phyloP scores from a whole-genome alignment of 73 alveolate genomes.

The Paramecium biaurelia region DNA sequence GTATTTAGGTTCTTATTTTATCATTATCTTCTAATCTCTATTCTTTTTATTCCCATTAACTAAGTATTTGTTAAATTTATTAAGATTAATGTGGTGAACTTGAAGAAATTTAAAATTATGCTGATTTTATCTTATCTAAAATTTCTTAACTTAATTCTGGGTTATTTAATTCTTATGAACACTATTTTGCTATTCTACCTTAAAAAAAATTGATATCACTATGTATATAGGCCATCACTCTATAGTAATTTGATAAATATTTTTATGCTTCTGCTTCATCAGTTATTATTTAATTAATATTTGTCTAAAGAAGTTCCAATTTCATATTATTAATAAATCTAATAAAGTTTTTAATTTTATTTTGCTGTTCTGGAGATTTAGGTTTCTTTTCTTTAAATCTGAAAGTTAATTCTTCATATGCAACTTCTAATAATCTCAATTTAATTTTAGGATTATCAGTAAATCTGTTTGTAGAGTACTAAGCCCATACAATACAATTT shows the following conservation, averaged over 20 bases:
- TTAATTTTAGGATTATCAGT: neutral
- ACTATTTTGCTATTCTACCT: neutral
- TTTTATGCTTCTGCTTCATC: neutral
- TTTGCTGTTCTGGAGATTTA: neutral
- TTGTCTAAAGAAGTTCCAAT: neutral
- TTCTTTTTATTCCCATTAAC: conserved; percentile 6
- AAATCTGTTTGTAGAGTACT: neutral
- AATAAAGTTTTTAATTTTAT: neutral
- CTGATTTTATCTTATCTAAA: neutral
- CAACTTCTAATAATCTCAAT: neutral
- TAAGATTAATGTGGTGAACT: neutral
- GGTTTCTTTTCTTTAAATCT: neutral
- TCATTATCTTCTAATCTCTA: neutral
- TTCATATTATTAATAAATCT: neutral
- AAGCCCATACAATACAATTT: neutral
- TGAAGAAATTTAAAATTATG: neutral
- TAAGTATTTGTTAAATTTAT: neutral
- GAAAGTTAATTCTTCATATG: neutral
- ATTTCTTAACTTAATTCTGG: neutral
- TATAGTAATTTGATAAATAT: neutral
- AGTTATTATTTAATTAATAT: neutral
- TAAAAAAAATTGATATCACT: neutral
- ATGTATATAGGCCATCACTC: conserved; percentile 10
- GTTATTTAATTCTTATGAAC: conserved; percentile 1
- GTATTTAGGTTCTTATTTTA: neutral